Evolutionary conservation across 768 basidiomycete species (phyloP), one percentile per base, ranked within the genome.

Genomic region (Mycena indigotica): DNA sequence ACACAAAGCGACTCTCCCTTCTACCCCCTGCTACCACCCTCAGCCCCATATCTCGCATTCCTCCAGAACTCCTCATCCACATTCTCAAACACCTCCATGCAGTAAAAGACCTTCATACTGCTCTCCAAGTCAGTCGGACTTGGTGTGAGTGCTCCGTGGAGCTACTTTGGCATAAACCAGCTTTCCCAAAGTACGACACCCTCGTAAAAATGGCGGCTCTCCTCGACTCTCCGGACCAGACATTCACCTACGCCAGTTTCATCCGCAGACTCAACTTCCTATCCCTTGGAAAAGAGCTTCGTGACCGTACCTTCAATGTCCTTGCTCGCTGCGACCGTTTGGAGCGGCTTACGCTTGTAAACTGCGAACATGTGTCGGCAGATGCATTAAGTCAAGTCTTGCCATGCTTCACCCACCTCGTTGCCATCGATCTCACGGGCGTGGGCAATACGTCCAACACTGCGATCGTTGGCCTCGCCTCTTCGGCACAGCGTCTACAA

Each of bases 131-230:
- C 25, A 94, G 87, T 19, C 86, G 92, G 56, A 81, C 85, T 25
- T 99, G 96, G 95, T 98, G 94, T 79, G 89, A 95, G 69, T 97
- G 94, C 72, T 87, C 93, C 28, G 94, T 95, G 40, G 93, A 98
- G 72, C 82, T 98, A 21, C 80, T 98, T 23, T 99, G 95, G 95
- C 89, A 94, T 72, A 89, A 91, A 66, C 95, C 95, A 19, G 78
- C 79, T 52, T 85, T 98, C 68, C 77, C 84, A 24, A 84, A 84
- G 56, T 78, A 85, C 55, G 74, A 80, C 53, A 87, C 89, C 32
- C 82, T 97, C 53, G 80, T 86, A 68, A 86, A 87, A 72, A 88
- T 98, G 84, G 83, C 91, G 66, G 76, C 80, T 55, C 78, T 94
- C 49, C 77, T 98, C 63, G 75, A 79, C 26, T 74, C 76, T 35